A percentile compares a stretch with the other conserved stretches of the same genome.
Conservation (phyloP, 1,284 basidiomycete species). For the Wolfiporia cocos region DNA sequence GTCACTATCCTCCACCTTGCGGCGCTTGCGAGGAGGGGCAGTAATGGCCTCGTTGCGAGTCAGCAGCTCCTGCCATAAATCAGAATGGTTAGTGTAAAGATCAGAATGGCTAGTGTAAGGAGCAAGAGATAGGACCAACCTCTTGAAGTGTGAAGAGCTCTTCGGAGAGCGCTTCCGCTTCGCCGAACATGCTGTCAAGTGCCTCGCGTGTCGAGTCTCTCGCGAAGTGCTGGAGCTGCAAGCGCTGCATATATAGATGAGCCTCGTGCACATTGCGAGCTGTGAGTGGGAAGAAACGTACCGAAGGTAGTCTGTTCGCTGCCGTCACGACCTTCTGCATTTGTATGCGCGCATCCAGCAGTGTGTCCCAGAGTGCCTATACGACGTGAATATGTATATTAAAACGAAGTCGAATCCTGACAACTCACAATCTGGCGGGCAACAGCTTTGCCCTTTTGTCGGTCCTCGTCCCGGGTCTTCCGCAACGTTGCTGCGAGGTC, state of each 20-base stretch:
- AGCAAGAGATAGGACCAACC: slow-evolving; percentile 26
- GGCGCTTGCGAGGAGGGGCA: slow-evolving; percentile 55
- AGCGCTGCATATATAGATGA: slow-evolving; percentile 13
- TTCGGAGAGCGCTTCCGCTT: slow-evolving; percentile 53
- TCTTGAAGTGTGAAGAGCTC: slow-evolving; percentile 68
- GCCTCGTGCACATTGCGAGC: too few species aligned
- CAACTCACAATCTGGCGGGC: slow-evolving; percentile 72
- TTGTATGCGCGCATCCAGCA: slow-evolving; percentile 85
- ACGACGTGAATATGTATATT: slow-evolving; percentile 5
- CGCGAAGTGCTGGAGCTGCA: slow-evolving; percentile 8
- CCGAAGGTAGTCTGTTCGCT: slow-evolving; percentile 56
- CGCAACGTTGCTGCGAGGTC: slow-evolving; percentile 50
- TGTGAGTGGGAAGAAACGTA: slow-evolving; percentile 31
- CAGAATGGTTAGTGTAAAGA: slow-evolving; percentile 6
- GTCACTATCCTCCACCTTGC: slow-evolving; percentile 36
- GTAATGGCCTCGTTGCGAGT: slow-evolving; percentile 38
- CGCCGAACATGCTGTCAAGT: slow-evolving; percentile 44
- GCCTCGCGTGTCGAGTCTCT: slow-evolving; percentile 26
- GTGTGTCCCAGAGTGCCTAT: slow-evolving; percentile 77
- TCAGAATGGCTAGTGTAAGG: slow-evolving; percentile 3
- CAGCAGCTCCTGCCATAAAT: slow-evolving; percentile 9
- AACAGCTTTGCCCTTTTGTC: slow-evolving; percentile 77
- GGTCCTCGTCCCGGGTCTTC: slow-evolving; percentile 58
- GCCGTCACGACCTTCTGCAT: slow-evolving; percentile 75
- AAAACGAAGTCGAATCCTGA: background rate